Conservation (phyloP, 2,329 filamentous ascomycete genomes). For the Sporothrix luriei region DNA sequence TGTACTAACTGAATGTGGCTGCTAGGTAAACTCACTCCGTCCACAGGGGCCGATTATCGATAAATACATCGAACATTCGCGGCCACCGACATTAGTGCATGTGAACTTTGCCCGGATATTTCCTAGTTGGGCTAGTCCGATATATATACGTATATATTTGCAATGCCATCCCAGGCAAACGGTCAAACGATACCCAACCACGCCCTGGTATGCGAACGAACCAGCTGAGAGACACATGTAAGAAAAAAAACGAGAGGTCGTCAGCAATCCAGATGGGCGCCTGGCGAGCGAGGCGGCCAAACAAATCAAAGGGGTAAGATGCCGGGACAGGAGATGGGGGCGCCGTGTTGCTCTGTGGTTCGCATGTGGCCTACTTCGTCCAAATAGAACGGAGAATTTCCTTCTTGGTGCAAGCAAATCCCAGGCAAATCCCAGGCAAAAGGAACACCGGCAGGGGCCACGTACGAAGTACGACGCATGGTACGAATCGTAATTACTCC, state of each 20-base stretch:
- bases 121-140: slow-evolving; percentile 8
- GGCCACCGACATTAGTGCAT: background rate
- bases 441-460: slow-evolving; percentile 1
- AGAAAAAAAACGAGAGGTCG: slow-evolving; percentile 3
- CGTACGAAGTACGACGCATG: background rate
- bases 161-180: background rate
- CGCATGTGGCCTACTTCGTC: background rate
- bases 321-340: background rate
- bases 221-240: background rate
- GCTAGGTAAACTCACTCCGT: background rate
- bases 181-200: background rate
- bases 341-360: background rate
- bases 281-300: background rate
- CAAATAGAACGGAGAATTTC: background rate
- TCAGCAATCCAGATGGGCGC: background rate
- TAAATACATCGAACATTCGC: background rate
- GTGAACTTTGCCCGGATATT: background rate
- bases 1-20: slow-evolving; percentile 15
- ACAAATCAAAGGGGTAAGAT: slow-evolving; percentile 7
- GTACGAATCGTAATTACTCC: background rate
- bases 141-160: background rate
- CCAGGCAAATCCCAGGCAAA: background rate
- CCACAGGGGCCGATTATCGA: slow-evolving; percentile 5
- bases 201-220: slow-evolving; percentile 2
- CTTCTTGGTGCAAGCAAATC: slow-evolving; percentile 14